Conservation (phyloP, 108 stramenopile species). For the Cyclostephanos invisitatus region DNA sequence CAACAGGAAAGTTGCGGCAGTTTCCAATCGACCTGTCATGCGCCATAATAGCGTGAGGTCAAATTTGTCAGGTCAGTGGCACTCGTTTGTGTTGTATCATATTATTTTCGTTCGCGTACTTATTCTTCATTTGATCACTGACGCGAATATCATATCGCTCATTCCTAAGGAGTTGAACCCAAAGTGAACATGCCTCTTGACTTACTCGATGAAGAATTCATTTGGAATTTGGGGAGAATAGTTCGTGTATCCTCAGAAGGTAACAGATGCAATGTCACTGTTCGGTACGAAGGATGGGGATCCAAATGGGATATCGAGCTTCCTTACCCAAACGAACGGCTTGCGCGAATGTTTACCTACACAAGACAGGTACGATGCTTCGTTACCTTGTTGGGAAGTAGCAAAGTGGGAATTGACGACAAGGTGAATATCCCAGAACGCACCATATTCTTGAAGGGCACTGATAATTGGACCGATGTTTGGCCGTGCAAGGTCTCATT, state of each 20-base stretch:
- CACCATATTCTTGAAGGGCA: neutral
- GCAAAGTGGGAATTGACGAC: neutral
- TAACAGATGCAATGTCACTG: slow-evolving; percentile 1
- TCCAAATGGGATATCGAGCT: neutral
- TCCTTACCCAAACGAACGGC: slow-evolving; percentile 4
- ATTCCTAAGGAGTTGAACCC: neutral
- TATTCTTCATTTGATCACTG: neutral
- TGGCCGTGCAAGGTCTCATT: slow-evolving; percentile 6
- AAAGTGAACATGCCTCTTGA: slow-evolving; percentile 5
- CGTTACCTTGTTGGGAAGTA: neutral
- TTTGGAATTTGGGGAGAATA: neutral
- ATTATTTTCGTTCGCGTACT: neutral
- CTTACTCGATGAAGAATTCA: neutral
- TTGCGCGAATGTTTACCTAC: neutral
- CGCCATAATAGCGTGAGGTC: neutral
- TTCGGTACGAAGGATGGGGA: slow-evolving; percentile 6
- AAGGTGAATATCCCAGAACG: neutral
- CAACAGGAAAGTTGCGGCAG: neutral
- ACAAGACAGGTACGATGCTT: slow-evolving; percentile 3
- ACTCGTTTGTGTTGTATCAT: neutral
- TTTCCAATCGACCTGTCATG: neutral
- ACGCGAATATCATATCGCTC: neutral
- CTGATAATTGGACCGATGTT: neutral
- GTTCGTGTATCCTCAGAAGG: neutral
- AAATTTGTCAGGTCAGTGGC: slow-evolving; percentile 9